Base-by-base conservation (phyloP, 129 eudicot genomes). In the Calendula officinalis region DNA sequence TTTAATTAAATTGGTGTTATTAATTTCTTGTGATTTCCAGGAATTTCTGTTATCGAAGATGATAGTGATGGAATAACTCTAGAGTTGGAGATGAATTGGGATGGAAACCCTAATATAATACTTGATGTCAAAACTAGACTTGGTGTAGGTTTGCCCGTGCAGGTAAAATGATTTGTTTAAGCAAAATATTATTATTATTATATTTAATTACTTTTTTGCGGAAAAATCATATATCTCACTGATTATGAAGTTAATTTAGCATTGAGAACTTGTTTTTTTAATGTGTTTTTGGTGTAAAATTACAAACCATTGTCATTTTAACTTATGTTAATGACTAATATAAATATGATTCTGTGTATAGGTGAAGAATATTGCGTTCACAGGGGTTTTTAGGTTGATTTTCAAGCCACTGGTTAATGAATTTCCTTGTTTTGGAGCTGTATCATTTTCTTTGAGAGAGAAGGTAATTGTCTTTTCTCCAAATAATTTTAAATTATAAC, bases 51-150 rank as follows among this genome's bases (percentile, higher is more conserved):
- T 13, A 64, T 87, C 62, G 98, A 91, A 61, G 96, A 81, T 67
- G 86, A 80, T 47, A 58, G 63, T 47, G 96, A 83, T 50, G 98
- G 96, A 69, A 80, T 87, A 72, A 91, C 96, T 52, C 80, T 91
- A 87, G 98, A 91, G 77, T 51, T 91, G 45, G 98, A 91, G 78
- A 79, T 91, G 94, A 84, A 91, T 32, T 91, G 98, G 98, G 98
- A 91, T 73, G 98, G 98, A 4, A 91, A 91, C 72, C 98, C 98
- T 22, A 88, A 77, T 74, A 91, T 91, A 68, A 42, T 91, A 67
- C 96, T 91, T 66, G 98, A 84, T 78, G 87, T 91, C 73, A 87
- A 82, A 83, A 91, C 98, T 59, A 81, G 84, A 69, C 83, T 91
- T 75, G 98, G 98, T 33, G 89, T 91, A 16, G 84, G 80, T 68